A percentile compares a stretch with the other conserved stretches of the same genome.
Evolutionary conservation across 2,329 filamentous ascomycete genomes (phyloP).

Genomic region (Botrytis medusae): DNA sequence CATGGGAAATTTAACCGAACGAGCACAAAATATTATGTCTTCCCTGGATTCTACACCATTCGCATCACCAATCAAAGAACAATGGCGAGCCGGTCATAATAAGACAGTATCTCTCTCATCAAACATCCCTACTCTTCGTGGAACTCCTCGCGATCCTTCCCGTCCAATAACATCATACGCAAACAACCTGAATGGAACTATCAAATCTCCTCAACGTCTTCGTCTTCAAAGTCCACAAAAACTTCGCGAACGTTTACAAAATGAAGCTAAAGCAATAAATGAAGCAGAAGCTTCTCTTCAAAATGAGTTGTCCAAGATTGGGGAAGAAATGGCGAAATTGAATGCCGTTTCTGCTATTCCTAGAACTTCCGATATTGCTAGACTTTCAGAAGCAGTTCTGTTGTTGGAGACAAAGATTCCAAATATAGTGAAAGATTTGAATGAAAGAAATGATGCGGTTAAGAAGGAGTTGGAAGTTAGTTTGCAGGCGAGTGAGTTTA

Average conservation of each 20-base stretch:
- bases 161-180: conserved; percentile 30
- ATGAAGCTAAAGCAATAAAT: conserved; percentile 72
- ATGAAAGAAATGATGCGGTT: conserved; percentile 60
- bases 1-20: conserved; percentile 36
- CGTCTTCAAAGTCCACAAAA: conserved; percentile 72
- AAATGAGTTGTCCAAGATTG: conserved; percentile 75
- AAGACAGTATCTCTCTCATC: conserved; percentile 37
- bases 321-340: conserved; percentile 70
- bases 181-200: background rate
- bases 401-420: conserved; percentile 69
- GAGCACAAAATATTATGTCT: conserved; percentile 38
- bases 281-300: conserved; percentile 69
- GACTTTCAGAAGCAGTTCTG: conserved; percentile 58
- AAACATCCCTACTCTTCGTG: conserved; percentile 37
- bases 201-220: conserved; percentile 46
- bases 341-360: conserved; percentile 44
- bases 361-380: conserved; percentile 37
- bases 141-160: conserved; percentile 31
- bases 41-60: conserved; percentile 30
- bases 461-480: conserved; percentile 70
- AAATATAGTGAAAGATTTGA: conserved; percentile 57
- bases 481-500: conserved; percentile 71
- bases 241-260: conserved; percentile 79
- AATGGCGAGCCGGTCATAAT: conserved; percentile 35
- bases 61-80: conserved; percentile 28